phyloP scores from a whole-genome alignment of 2,329 filamentous ascomycete genomes.

The Penicillium hordei region DNA sequence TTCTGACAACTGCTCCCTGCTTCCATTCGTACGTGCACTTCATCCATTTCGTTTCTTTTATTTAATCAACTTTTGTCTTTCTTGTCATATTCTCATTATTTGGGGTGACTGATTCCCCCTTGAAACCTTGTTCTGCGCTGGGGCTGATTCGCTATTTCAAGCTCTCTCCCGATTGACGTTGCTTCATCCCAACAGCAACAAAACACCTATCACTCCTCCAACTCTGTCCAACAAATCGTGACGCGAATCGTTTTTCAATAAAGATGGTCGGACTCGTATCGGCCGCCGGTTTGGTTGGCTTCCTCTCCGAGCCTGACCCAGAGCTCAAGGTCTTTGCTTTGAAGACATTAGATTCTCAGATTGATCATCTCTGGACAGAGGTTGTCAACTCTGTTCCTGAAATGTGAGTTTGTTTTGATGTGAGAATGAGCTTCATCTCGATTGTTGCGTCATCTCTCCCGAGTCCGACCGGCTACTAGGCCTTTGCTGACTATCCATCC shows the following conservation, averaged over 20 bases:
- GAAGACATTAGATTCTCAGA: slow-evolving; percentile 91
- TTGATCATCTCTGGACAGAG: slow-evolving; percentile 96
- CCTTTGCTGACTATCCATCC: slow-evolving; percentile 21
- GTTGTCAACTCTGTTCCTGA: slow-evolving; percentile 88
- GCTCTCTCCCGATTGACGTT: slow-evolving; percentile 33
- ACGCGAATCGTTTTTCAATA: slow-evolving; percentile 19
- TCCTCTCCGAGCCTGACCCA: slow-evolving; percentile 89
- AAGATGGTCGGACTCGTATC: slow-evolving; percentile 91
- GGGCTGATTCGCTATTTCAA: slow-evolving; percentile 26
- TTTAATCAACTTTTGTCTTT: slow-evolving; percentile 14
- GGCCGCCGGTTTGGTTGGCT: slow-evolving; percentile 90
- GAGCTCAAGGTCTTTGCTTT: slow-evolving; percentile 94
- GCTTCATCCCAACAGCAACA: slow-evolving; percentile 34
- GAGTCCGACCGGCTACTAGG: slow-evolving; percentile 2
- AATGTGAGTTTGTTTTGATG: slow-evolving; percentile 67
- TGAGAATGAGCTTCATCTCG: background rate
- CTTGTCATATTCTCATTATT: slow-evolving; percentile 5
- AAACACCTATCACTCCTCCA: slow-evolving; percentile 17
- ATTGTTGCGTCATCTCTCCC: slow-evolving; percentile 6
- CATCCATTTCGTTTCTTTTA: slow-evolving; percentile 23
- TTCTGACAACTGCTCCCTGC: slow-evolving; percentile 27
- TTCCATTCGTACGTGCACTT: slow-evolving; percentile 26
- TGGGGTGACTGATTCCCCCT: slow-evolving; percentile 6
- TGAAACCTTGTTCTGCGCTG: slow-evolving; percentile 12
- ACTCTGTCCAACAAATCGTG: slow-evolving; percentile 11